These are phyloP conservation scores for Hemisphaericaspora xylofermentans DNA, from an alignment of 1,139 yeast species.

Conservation along the genomic window DNA sequence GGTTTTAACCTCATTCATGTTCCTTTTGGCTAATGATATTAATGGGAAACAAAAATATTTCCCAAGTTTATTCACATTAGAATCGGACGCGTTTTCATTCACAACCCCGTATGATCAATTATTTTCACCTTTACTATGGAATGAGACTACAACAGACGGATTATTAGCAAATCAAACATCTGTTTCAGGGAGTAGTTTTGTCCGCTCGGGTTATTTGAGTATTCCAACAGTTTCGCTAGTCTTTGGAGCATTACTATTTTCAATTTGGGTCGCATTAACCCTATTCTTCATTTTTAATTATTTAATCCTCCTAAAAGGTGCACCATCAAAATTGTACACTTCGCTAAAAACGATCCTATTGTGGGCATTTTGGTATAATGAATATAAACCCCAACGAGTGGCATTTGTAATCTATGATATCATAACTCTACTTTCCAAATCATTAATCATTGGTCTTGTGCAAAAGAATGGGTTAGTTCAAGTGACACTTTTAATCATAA, in stretches of 20 bases:
- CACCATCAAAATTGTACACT: slow-evolving; percentile 39
- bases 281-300: slow-evolving; percentile 34
- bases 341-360: slow-evolving; percentile 45
- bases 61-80: slow-evolving; percentile 19
- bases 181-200: slow-evolving; percentile 1
- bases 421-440: slow-evolving; percentile 29
- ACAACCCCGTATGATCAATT: slow-evolving; percentile 28
- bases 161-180: not conserved
- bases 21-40: slow-evolving; percentile 23
- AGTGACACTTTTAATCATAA: slow-evolving; percentile 35
- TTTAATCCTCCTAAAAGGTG: slow-evolving; percentile 21
- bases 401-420: slow-evolving; percentile 39
- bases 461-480: slow-evolving; percentile 47
- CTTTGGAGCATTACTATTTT: slow-evolving; percentile 33
- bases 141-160: not conserved
- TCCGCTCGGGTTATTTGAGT: slow-evolving; percentile 6
- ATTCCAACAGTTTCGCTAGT: slow-evolving; percentile 17
- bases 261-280: slow-evolving; percentile 32
- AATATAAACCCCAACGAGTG: slow-evolving; percentile 43
- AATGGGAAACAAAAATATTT: slow-evolving; percentile 13
- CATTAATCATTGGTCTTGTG: slow-evolving; percentile 43
- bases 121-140: slow-evolving; percentile 17
- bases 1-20: slow-evolving; percentile 39
- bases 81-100: slow-evolving; percentile 26
- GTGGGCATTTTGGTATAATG: slow-evolving; percentile 49